Base-by-base conservation (phyloP, 768 basidiomycete species). In the Cystoderma amianthinum region DNA sequence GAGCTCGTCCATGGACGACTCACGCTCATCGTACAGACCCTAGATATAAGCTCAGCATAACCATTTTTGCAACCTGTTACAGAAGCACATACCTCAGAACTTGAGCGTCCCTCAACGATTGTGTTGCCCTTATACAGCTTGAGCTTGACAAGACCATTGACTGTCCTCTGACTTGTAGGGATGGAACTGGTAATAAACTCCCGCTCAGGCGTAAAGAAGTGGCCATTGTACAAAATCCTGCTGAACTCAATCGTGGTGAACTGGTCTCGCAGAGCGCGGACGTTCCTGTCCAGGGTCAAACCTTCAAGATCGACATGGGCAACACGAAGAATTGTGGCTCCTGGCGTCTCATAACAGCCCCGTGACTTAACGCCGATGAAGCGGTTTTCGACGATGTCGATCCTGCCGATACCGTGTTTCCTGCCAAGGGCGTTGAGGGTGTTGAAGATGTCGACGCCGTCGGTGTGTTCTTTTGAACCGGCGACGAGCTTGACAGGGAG, bases 301-400 rank as follows among this genome's bases (percentile, higher is more conserved):
- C 96, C 96, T 63, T 98, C 96, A 51, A 99, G 67, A 52, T 99
- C 96, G 63, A 99, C 72, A 68, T 98, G 96, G 5, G 96, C 95
- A 12, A 75, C 82, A 46, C 96, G 89, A 36, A 99, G 74, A 67
- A 98, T 97, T 38, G 94, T 96, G 17, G 92, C 96, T 4, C 85
- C 96, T 12, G 96, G 96, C 1, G 88, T 85, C 65, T 99, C 96
- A 71, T 99, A 99, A 69, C 96, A 99, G n/a, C 96, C 96, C 22
- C 96, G 89, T 36, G 89, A 92, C 66, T 98, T 99, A 59, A 99
- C 96, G 43, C 96, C 96, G 60, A 98, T 97, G 71, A 96, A 99
- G 41, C 96, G 79, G 72, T 99, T 99, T 71, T 99, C 95, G 57
- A 99, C 96, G 55, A 99, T 98, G 62, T 99, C 96, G 66, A 97